Evolutionary conservation across 2,329 filamentous ascomycete genomes (phyloP), one percentile per base, ranked within the genome.

Genomic region (Orbilia blumenaviensis): DNA sequence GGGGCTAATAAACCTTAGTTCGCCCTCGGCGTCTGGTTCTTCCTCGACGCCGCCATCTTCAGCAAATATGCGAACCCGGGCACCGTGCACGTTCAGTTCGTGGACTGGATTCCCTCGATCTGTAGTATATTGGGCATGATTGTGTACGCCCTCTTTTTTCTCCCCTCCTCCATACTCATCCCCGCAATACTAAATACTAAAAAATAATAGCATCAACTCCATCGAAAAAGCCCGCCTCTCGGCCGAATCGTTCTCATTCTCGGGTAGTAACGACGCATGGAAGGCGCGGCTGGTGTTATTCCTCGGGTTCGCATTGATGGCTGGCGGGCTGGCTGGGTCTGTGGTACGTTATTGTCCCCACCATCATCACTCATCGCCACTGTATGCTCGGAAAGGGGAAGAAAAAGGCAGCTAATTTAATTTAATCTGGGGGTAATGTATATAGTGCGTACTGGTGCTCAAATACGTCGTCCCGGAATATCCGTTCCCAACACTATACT

Each of bases 81-180:
- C 60, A 82, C 85, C 73, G 86, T 89, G 18, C 88, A 91, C 82
- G 86, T 91, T 81, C 90, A 87, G 82, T 91, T 91, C 82, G 86
- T 91, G 78, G 89, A 91, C 84, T 91, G 89, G 89, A 89, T 91
- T 79, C 89, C 89, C 2, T 87, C 87, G 75, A 91, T 91, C 83
- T 91, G 89, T 85, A 89, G 87, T 46, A 86, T 88, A 75, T 85
- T 91, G 32, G 89, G 89, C 75, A 91, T 91, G 89, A 85, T 91
- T 60, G 88, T 91, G 79, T 80, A 78, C 27, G 69, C n/a, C n/a
- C n/a, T n/a, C n/a, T n/a, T n/a, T n/a, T n/a, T n/a, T 46, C 29
- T 8, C 58, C 14, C 42, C 9, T 23, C 5, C 41, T 1, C 16
- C 18, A 32, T 8, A 5, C 42, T 27, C 60, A 1, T 16, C 32